Conservation (phyloP, 2,329 filamentous ascomycete genomes). For the Ophiocordyceps polyrhachis-furcata region DNA sequence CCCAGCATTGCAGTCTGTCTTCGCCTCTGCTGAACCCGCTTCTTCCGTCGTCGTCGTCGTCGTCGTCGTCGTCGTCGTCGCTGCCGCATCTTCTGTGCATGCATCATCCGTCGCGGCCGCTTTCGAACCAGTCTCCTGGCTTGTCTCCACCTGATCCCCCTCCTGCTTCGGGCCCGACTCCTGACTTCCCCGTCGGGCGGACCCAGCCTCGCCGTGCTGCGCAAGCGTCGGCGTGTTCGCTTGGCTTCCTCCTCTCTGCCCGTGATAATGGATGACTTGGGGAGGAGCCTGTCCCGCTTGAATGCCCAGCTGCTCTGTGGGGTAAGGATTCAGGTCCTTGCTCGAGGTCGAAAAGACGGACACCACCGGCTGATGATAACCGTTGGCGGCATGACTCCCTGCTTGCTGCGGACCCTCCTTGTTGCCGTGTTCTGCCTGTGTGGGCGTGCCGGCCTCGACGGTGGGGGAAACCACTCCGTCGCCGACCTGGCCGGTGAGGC, state of each 20-base stretch:
- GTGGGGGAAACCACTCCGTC: conserved; percentile 30
- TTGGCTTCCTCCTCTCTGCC: conserved; percentile 47
- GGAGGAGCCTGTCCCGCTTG: conserved; percentile 44
- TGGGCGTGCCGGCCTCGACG: conserved; percentile 40
- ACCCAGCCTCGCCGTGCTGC: conserved; percentile 28
- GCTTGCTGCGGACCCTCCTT: conserved; percentile 27
- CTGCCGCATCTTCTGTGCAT: no score
- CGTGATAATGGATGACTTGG: conserved; percentile 49
- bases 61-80: no score
- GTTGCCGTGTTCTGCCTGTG: conserved; percentile 35
- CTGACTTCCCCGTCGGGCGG: conserved; percentile 29
- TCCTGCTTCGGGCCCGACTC: conserved; percentile 23
- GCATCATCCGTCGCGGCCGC: neutral
- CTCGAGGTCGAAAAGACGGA: conserved; percentile 54
- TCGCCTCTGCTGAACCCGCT: no score
- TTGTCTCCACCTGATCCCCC: conserved; percentile 5
- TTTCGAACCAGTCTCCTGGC: neutral
- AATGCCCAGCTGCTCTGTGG: conserved; percentile 43
- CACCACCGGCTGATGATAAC: conserved; percentile 49
- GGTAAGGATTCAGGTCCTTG: conserved; percentile 49
- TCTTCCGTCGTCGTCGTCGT: no score
- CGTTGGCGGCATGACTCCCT: conserved; percentile 30
- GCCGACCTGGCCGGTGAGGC: conserved; percentile 41
- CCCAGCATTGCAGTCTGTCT: no score
- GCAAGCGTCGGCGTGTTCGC: conserved; percentile 42